A percentile compares a stretch with the other conserved stretches of the same genome.
Conservation (phyloP, 2,329 filamentous ascomycete species). For the Sarocladium kiliense region DNA sequence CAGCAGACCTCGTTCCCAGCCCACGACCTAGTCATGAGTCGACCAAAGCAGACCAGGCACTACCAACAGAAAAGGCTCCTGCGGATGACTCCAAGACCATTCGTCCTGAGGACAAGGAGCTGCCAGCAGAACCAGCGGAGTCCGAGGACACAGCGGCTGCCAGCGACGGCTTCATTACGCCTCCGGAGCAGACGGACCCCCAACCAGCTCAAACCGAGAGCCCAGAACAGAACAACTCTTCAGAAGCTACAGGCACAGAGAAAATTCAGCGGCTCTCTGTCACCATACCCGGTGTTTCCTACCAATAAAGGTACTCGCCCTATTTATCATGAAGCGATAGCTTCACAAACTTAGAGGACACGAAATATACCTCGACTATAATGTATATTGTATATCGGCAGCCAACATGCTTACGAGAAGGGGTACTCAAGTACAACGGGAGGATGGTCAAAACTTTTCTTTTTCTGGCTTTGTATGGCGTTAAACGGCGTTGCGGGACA, state of each 20-base stretch:
- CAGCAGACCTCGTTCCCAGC: conserved; percentile 26
- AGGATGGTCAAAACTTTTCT: too few species aligned
- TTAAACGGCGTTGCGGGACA: not conserved
- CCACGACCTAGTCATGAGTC: conserved; percentile 28
- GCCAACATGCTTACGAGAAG: not conserved
- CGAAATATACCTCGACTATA: not conserved
- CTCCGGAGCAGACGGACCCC: not conserved
- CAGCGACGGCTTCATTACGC: conserved; percentile 1
- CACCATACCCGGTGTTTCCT: conserved; percentile 3
- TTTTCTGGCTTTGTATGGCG: conserved; percentile 4
- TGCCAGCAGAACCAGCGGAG: not conserved
- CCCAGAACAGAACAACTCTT: not conserved
- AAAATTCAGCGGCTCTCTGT: conserved; percentile 2
- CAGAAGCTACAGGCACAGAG: not conserved
- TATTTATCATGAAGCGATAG: not conserved
- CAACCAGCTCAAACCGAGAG: not conserved
- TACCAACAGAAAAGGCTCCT: not conserved
- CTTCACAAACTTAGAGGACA: not conserved
- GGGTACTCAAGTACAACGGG: too few species aligned
- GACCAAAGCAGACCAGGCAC: not conserved
- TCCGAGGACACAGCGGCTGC: not conserved
- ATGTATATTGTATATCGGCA: conserved; percentile 8
- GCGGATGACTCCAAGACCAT: not conserved
- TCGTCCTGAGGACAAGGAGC: not conserved
- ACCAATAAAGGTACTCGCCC: not conserved